Conservation (phyloP, 2,329 filamentous ascomycete species). For the Xylariaceae sp. region DNA sequence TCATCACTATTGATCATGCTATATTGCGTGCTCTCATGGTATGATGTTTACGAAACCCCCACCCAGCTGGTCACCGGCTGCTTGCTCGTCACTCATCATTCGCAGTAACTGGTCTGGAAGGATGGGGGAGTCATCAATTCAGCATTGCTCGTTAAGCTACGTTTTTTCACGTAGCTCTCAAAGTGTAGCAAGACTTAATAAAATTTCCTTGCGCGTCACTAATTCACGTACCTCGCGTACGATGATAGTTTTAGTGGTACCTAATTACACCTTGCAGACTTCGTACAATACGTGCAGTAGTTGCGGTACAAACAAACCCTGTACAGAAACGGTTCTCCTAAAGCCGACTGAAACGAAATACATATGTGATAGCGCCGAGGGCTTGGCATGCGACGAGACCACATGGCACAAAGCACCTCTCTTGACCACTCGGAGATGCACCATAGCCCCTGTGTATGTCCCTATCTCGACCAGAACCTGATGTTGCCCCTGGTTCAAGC, state of each 20-base stretch:
- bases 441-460: conserved; percentile 18
- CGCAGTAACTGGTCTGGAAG: background rate
- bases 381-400: conserved; percentile 26
- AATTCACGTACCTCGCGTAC: too few species aligned
- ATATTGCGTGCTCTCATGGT: conserved; percentile 28
- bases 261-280: background rate
- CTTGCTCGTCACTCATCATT: background rate
- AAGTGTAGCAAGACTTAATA: too few species aligned
- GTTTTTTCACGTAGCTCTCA: too few species aligned
- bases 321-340: conserved; percentile 2
- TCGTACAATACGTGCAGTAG: background rate
- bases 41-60: background rate
- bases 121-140: background rate
- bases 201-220: too few species aligned
- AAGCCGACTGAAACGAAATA: conserved; percentile 5
- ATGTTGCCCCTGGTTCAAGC: background rate
- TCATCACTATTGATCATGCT: conserved; percentile 20
- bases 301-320: background rate
- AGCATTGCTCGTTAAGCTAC: too few species aligned
- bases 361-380: background rate
- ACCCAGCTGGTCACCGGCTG: background rate
- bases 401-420: conserved; percentile 16
- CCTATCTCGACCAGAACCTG: background rate
- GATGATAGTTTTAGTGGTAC: too few species aligned
- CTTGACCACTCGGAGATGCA: conserved; percentile 24